These are phyloP conservation scores for Podaxis rugospora DNA, from an alignment of 768 basidiomycete species.

Conservation along the genomic window DNA sequence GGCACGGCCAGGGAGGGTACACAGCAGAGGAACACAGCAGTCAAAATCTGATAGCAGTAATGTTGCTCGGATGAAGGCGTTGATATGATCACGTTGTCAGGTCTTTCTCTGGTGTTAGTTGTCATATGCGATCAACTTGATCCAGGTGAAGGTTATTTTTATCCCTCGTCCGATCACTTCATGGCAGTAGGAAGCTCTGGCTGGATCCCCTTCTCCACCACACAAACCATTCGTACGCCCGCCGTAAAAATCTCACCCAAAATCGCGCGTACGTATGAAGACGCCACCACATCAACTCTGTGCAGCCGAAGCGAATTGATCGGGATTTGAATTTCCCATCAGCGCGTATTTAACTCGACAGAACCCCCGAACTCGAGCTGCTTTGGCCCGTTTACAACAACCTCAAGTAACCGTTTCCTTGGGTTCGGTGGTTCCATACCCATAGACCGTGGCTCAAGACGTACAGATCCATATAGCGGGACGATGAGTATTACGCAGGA, in stretches of 20 bases:
- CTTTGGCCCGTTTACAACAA: neutral
- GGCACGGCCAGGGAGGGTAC: neutral
- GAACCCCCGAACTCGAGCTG: neutral
- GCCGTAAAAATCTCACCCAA: neutral
- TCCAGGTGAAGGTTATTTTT: neutral
- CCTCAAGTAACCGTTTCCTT: neutral
- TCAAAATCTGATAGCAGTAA: neutral
- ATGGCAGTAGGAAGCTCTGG: neutral
- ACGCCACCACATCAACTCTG: neutral
- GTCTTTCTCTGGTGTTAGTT: neutral
- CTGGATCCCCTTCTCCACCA: neutral
- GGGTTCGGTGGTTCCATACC: neutral
- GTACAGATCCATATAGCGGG: neutral
- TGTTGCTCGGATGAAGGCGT: neutral
- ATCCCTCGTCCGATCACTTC: neutral
- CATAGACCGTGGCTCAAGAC: neutral
- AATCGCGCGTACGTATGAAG: neutral
- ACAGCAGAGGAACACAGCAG: neutral
- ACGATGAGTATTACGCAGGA: neutral
- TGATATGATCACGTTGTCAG: neutral
- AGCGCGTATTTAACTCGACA: neutral
- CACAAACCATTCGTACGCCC: neutral
- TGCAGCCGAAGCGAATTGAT: neutral
- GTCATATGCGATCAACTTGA: neutral
- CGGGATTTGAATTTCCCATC: slow-evolving; percentile 2